Evolutionary conservation across 2,329 filamentous ascomycete species (phyloP), one percentile per base, ranked within the genome.

Genomic region (Xylariaceae sp.): DNA sequence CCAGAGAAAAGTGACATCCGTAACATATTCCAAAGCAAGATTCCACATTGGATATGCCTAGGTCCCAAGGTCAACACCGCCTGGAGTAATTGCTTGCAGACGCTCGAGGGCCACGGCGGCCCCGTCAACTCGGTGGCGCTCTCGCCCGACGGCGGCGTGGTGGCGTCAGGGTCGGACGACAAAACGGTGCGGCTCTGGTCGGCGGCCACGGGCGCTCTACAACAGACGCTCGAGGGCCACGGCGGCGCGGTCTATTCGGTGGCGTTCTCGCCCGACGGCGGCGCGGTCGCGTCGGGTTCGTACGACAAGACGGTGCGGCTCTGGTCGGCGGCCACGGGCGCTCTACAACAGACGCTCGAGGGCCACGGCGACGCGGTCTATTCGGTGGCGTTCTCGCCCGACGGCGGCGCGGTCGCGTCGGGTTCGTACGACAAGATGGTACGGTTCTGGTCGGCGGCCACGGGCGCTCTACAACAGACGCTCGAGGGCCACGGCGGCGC

Each of bases 1-100:
- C 66, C 64, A 36, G 21, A 46, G 8, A 40, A 45, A 3, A 64
- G 60, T 42, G 49, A 58, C 23, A 33, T 66, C 21, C 55, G 63
- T 25, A 46, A 33, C 16, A 37, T 14, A 11, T 60, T 55, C 34
- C 5, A 45, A 17, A 36, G 53, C 25, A 17, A 47, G 8, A 46
- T 55, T 2, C 55, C 56, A n/a, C 8, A 22, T 10, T 55, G 49
- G 52, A 48, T 64, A 16, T 23, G 6, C 19, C 22, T 19, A 17
- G 22, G 23, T 12, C 44, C 56, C 10, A 47, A 22, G 17, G 39
- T 53, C 4, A 32, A 53, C 42, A 19, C 42, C 14, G 16, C 50
- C 17, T 58, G 55, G 55, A 41, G 48, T 48, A 35, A 32, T 21
- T 52, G 45, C 23, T 32, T 51, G 35, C 47, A 49, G 20, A 54